Evolutionary conservation across 2,329 filamentous ascomycete species (phyloP), one percentile per base, ranked within the genome.

Genomic region (Fusarium coffeatum): DNA sequence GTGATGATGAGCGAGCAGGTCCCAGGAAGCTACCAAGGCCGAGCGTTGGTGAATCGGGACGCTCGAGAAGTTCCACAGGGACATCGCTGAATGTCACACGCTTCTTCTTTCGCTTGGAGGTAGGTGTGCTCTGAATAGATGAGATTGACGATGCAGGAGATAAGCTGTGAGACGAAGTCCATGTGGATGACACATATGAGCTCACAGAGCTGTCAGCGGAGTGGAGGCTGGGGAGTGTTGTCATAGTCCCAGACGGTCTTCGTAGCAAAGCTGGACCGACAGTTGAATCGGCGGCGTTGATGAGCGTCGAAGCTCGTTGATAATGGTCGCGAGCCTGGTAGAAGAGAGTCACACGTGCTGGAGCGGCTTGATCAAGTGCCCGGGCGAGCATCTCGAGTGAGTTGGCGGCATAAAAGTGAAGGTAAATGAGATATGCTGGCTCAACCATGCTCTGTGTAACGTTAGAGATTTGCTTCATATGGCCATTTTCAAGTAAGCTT

Each of bases 371-470:
- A 18, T 82, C 81, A 10, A 88, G 78, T 37, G 82, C 80, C 28
- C 83, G 82, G 2, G 86, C 86, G 69, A 86, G 86, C 80, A 85
- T 84, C 72, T 89, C 87, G 43, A 87, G 81, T 16, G 87, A 85
- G n/a, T 82, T 84, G 22, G 87, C 87, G n/a, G 87, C 87, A 66
- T 89, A 89, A 75, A 89, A 89, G 74, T 88, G 84, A 8, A 89
- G 81, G 64, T 88, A 88, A 68, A 89, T 85, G 34, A 88, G 79
- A 72, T 89, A 85, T 9, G 85, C 79, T 3, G 86, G 84, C 72
- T 88, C 85, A 22, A 85, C 78, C 27, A 80, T 74, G 15, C 80
- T 79, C 76, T 77, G 47, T 13, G 46, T 40, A 30, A 48, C 50
- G 61, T 75, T 69, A 75, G 62, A 47, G 10, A 27, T 42, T 54